Conservation (phyloP, 805 yeast species). For the Lipomyces kockii region DNA sequence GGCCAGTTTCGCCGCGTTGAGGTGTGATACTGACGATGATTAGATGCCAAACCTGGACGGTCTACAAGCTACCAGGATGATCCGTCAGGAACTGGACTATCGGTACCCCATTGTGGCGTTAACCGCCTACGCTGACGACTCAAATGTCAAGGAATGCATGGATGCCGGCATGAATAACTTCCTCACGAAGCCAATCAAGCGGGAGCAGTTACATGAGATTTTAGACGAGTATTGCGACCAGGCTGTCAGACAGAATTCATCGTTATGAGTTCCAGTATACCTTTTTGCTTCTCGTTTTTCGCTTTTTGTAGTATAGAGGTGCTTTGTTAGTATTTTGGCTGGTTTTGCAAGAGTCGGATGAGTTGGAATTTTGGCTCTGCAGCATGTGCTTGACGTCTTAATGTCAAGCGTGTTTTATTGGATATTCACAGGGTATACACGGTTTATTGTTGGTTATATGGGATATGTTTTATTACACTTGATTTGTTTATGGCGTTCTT, state of each 20-base stretch:
- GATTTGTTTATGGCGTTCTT: background rate
- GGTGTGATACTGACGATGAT: background rate
- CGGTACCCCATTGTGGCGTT: conserved; percentile 84
- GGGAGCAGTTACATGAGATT: conserved; percentile 59
- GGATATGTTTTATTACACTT: background rate
- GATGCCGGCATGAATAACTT: conserved; percentile 94
- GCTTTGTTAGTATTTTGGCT: background rate
- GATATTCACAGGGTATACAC: background rate
- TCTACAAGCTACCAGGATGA: conserved; percentile 73
- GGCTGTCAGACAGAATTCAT: background rate
- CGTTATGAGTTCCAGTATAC: background rate
- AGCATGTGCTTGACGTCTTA: background rate
- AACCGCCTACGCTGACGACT: conserved; percentile 94
- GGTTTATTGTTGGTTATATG: background rate
- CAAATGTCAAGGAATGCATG: conserved; percentile 82
- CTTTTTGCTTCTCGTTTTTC: background rate
- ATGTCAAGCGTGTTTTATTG: background rate
- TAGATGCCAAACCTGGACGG: conserved; percentile 93
- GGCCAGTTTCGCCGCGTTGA: background rate
- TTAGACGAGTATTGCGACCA: conserved; percentile 20
- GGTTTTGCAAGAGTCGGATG: background rate
- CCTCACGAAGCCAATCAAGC: conserved; percentile 82
- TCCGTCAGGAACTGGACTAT: conserved; percentile 66
- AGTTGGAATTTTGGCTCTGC: background rate
- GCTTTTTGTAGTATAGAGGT: background rate